phyloP scores from a whole-genome alignment of 768 basidiomycete genomes.

The Amyloporia xantha region DNA sequence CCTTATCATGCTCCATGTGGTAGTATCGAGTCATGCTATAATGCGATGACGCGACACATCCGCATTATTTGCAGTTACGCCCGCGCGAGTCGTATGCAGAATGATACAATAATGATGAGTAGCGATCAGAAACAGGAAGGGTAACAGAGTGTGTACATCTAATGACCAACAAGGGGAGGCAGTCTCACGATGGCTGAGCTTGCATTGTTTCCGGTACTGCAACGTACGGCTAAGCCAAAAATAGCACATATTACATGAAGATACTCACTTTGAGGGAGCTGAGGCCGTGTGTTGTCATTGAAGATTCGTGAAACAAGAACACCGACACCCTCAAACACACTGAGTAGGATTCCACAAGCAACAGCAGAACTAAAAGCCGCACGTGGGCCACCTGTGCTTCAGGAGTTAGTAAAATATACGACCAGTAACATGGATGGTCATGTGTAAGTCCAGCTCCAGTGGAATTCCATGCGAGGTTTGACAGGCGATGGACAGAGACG shows the following conservation, averaged over 20 bases:
- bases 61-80: no score
- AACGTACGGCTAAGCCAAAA: conserved; percentile 8
- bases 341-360: conserved; percentile 92
- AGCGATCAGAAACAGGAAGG: conserved; percentile 16
- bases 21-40: no score
- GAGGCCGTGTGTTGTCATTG: conserved; percentile 74
- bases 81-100: not conserved
- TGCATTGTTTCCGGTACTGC: conserved; percentile 53
- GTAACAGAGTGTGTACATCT: conserved; percentile 36
- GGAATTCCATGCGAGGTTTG: no score
- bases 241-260: not conserved
- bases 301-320: conserved; percentile 87
- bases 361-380: conserved; percentile 90
- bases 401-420: conserved; percentile 6
- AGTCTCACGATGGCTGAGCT: conserved; percentile 34
- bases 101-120: conserved; percentile 3
- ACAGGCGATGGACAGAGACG: no score
- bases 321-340: conserved; percentile 93
- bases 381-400: conserved; percentile 74
- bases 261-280: conserved; percentile 68
- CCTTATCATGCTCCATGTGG: no score
- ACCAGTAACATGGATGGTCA: no score
- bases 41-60: no score
- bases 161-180: conserved; percentile 31
- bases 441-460: no score